Percentiles rank a stretch among this genome's conserved stretches.
Conservation (phyloP, 2,329 filamentous ascomycete species). For the Sarocladium oryzae region DNA sequence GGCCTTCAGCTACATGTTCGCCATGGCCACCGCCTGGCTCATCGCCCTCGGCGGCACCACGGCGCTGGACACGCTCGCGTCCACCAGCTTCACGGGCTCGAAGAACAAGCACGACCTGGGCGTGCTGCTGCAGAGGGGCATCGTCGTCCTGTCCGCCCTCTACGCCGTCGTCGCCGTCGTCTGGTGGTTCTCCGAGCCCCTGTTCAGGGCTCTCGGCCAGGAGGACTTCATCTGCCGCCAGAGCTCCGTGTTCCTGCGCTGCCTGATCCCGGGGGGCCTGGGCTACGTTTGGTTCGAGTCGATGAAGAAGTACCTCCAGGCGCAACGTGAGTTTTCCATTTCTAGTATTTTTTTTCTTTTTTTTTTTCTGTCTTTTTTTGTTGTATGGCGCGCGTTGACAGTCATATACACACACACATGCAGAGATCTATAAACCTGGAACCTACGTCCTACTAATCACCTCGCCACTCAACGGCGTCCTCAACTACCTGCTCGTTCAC, state of each 20-base stretch:
- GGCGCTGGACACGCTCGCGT: constrained; percentile 78
- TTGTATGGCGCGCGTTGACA: no score
- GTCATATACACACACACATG: background rate
- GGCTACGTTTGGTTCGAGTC: constrained; percentile 85
- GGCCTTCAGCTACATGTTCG: constrained; percentile 91
- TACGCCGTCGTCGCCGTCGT: constrained; percentile 67
- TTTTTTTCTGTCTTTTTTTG: no score
- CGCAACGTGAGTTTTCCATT: constrained; percentile 50
- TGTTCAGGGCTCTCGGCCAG: constrained; percentile 71
- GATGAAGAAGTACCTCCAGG: constrained; percentile 83
- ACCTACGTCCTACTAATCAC: constrained; percentile 79
- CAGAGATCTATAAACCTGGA: constrained; percentile 65
- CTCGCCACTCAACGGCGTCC: constrained; percentile 70
- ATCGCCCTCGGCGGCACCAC: constrained; percentile 81
- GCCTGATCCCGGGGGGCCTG: constrained; percentile 71
- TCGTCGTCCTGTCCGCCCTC: constrained; percentile 65
- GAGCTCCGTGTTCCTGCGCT: constrained; percentile 65
- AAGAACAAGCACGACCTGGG: constrained; percentile 73
- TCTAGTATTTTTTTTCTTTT: background rate
- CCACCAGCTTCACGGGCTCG: constrained; percentile 75
- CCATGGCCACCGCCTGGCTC: constrained; percentile 82
- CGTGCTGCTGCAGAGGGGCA: constrained; percentile 67
- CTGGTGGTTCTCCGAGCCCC: constrained; percentile 67
- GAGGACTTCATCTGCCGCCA: constrained; percentile 70
- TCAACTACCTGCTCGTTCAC: constrained; percentile 79